Percentiles rank a stretch among this genome's conserved stretches.
These are phyloP conservation scores for Trametes maxima DNA, from an alignment of 768 basidiomycete species.

Conservation along the genomic window DNA sequence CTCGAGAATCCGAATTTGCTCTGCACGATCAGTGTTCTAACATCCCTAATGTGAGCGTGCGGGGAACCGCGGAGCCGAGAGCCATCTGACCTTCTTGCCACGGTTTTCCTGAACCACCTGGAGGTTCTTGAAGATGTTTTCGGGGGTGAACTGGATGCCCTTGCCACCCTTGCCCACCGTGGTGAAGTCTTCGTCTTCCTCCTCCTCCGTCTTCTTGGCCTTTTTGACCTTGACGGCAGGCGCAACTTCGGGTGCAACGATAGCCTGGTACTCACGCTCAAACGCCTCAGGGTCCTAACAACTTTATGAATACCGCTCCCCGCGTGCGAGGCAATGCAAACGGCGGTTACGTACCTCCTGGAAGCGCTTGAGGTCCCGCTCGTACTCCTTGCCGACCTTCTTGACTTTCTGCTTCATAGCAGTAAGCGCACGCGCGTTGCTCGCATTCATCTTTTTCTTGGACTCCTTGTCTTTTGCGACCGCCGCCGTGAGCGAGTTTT, in stretches of 20 bases:
- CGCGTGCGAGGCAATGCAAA: neutral
- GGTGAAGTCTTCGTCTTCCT: conserved; percentile 69
- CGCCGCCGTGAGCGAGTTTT: conserved; percentile 70
- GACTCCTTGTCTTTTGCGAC: conserved; percentile 87
- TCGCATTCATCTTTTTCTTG: conserved; percentile 96
- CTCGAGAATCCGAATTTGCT: conserved; percentile 91
- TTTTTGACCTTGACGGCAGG: conserved; percentile 40
- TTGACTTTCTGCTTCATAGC: conserved; percentile 98
- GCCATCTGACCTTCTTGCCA: conserved; percentile 81
- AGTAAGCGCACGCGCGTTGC: conserved; percentile 90
- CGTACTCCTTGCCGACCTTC: conserved; percentile 88
- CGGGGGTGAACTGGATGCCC: conserved; percentile 76
- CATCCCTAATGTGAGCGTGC: neutral
- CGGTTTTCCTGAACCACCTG: conserved; percentile 91
- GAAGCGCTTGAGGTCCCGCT: conserved; percentile 76
- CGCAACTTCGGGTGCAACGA: conserved; percentile 49
- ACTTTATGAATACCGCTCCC: neutral
- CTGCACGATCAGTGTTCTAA: conserved; percentile 94
- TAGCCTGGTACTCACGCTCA: conserved; percentile 68
- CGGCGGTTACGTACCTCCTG: conserved; percentile 57
- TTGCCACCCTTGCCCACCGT: conserved; percentile 93
- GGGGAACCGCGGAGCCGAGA: neutral
- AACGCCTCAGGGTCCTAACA: conserved; percentile 86
- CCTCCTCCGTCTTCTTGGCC: conserved; percentile 43
- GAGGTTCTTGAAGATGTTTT: conserved; percentile 89